A percentile compares a stretch with the other conserved stretches of the same genome.
phyloP scores from a whole-genome alignment of 306 rosid genomes.

The Acacia melanoxylon region DNA sequence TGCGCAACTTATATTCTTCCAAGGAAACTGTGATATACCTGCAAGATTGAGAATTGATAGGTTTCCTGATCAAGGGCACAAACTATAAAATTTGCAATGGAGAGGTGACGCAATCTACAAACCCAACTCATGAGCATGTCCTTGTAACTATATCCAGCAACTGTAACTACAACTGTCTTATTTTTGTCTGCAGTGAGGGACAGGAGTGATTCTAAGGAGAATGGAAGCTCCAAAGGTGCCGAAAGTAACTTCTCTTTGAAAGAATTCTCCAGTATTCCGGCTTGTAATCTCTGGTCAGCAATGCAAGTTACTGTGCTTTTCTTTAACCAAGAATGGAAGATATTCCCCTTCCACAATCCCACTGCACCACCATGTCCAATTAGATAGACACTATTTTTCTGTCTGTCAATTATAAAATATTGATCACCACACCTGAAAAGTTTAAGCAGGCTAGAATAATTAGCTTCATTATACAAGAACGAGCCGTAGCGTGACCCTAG shows the following conservation, averaged over 20 bases:
- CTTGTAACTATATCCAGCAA: slow-evolving; percentile 89
- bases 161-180: slow-evolving; percentile 70
- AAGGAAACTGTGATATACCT: slow-evolving; percentile 48
- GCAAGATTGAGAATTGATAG: slow-evolving; percentile 70
- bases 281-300: slow-evolving; percentile 39
- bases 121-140: slow-evolving; percentile 99
- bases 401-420: slow-evolving; percentile 50
- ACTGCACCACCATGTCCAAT: slow-evolving; percentile 28
- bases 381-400: slow-evolving; percentile 40
- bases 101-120: slow-evolving; percentile 70
- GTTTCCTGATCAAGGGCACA: slow-evolving; percentile 85
- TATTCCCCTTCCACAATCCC: slow-evolving; percentile 39
- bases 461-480: slow-evolving; percentile 50
- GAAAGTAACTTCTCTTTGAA: slow-evolving; percentile 40
- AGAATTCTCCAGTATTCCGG: slow-evolving; percentile 41
- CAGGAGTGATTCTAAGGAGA: slow-evolving; percentile 77
- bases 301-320: slow-evolving; percentile 46
- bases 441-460: slow-evolving; percentile 50
- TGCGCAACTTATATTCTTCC: neutral
- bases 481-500: slow-evolving; percentile 75
- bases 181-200: slow-evolving; percentile 60
- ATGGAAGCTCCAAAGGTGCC: slow-evolving; percentile 55
- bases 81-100: slow-evolving; percentile 60
- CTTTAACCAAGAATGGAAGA: slow-evolving; percentile 49
- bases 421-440: slow-evolving; percentile 53